Conservation (phyloP, 1,284 basidiomycete species). For the Melanopsichium pennsylvanicum region DNA sequence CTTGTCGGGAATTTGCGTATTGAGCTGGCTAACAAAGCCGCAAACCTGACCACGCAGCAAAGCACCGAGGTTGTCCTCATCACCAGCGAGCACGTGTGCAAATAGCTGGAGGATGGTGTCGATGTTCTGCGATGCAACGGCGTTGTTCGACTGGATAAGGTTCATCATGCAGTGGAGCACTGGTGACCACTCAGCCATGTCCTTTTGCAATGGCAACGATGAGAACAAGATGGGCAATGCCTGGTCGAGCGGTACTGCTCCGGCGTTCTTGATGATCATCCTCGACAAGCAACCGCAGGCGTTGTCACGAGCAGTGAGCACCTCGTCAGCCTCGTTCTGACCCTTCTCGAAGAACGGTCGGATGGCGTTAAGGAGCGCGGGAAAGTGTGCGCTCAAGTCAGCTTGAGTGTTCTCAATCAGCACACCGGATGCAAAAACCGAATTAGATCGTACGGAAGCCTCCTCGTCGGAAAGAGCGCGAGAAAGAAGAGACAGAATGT, state of each 20-base stretch:
- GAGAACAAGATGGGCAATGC: conserved; percentile 84
- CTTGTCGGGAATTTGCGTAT: conserved; percentile 76
- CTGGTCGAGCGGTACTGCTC: conserved; percentile 83
- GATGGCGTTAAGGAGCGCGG: conserved; percentile 79
- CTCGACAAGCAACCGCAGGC: conserved; percentile 90
- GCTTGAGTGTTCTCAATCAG: conserved; percentile 85
- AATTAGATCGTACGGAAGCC: conserved; percentile 92
- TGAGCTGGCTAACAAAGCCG: conserved; percentile 78
- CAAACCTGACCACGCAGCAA: conserved; percentile 68
- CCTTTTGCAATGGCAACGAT: conserved; percentile 85
- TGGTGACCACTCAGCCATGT: conserved; percentile 74
- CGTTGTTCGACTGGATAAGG: conserved; percentile 79
- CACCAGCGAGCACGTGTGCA: conserved; percentile 75
- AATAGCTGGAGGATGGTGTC: conserved; percentile 85
- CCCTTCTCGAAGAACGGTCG: conserved; percentile 80
- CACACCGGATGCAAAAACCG: conserved; percentile 91
- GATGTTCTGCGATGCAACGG: conserved; percentile 75
- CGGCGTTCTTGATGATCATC: conserved; percentile 82
- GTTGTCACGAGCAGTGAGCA: conserved; percentile 90
- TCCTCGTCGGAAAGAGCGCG: conserved; percentile 82
- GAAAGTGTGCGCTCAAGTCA: conserved; percentile 85
- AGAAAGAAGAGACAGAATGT: conserved; percentile 67
- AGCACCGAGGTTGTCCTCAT: conserved; percentile 58
- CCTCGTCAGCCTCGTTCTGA: conserved; percentile 71
- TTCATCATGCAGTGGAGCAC: conserved; percentile 90